phyloP scores from a whole-genome alignment of 2,329 filamentous ascomycete genomes.

The Fusarium abutilonis region DNA sequence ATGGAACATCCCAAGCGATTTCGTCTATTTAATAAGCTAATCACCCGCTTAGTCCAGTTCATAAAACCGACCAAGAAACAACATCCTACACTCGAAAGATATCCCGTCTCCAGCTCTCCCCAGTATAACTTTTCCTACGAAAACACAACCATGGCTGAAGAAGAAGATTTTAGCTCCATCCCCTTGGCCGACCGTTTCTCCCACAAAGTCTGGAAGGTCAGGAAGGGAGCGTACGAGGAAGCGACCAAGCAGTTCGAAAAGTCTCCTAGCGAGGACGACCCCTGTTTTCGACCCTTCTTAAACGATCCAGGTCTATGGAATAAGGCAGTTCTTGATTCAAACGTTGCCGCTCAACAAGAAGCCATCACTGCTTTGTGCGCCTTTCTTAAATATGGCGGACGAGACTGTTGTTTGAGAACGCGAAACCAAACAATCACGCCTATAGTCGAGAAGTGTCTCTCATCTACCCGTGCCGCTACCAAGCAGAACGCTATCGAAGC shows the following conservation, averaged over 20 bases:
- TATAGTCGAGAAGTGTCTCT: constrained; percentile 90
- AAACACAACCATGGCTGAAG: constrained; percentile 75
- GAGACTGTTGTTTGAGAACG: constrained; percentile 81
- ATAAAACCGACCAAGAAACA: constrained; percentile 35
- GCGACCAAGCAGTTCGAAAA: constrained; percentile 86
- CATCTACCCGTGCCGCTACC: constrained; percentile 86
- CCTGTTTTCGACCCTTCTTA: constrained; percentile 86
- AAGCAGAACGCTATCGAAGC: constrained; percentile 90
- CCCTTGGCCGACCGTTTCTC: constrained; percentile 82
- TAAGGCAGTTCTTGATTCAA: constrained; percentile 89
- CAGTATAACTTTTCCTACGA: constrained; percentile 28
- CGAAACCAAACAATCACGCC: constrained; percentile 77
- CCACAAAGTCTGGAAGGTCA: constrained; percentile 93
- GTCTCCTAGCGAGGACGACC: constrained; percentile 85
- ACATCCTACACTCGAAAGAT: constrained; percentile 35
- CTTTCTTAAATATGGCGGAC: constrained; percentile 90
- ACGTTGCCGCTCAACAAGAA: constrained; percentile 96
- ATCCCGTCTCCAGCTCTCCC: constrained; percentile 32
- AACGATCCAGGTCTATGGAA: constrained; percentile 91
- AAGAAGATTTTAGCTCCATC: constrained; percentile 84
- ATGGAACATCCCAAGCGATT: constrained; percentile 43
- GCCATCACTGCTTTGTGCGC: constrained; percentile 87
- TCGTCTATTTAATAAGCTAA: constrained; percentile 47
- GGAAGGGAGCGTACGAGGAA: constrained; percentile 94
- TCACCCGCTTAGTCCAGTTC: constrained; percentile 44